Base-by-base conservation (phyloP, 306 rosid species). In the Cucumis melo region DNA sequence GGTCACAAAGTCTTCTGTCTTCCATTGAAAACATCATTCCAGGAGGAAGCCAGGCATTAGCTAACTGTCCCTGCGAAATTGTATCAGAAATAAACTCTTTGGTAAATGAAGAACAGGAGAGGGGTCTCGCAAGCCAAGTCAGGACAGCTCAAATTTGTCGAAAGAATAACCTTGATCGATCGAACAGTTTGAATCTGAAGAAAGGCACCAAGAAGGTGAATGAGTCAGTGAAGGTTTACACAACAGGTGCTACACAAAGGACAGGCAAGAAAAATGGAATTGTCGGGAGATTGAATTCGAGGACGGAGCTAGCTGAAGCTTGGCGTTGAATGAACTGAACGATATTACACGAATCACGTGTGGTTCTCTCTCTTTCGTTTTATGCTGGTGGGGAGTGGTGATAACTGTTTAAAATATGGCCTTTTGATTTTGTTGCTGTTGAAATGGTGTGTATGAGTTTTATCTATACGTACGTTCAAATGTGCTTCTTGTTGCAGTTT, bases 291-390 rank as follows among this genome's bases (percentile, higher is more conserved):
- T 79, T 94, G 78, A 94, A 92, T 78, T 89, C 96, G 42, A 89
- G 98, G 84, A 83, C 85, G 0, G 99, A 92, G 85, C 87, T 90
- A 63, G 83, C 81, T 24, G 97, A 94, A 87, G 97, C 87, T 55
- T 94, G 99, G 99, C 97, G 99, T 75, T 93, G 90, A 89, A 84
- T 44, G 10, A n/a, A 16, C 38, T 10, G 29, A 67, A 20, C 6
- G 27, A 27, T 16, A 72, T 54, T 70, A 21, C 38, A 9, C 8
- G 27, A 9, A 39, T 50, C 17, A 13, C 17, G 42, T 51, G 51
- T 17, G 76, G 42, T 72, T 72, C 76, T 48, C 76, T 72, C 38
- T 72, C 24, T 71, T 71, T 48, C 60, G 9, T 50, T 72, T 71
- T 71, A 24, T 71, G 75, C 39, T 46, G 75, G 75, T 71, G 75